Evolutionary conservation across 2,329 filamentous ascomycete species (phyloP), one percentile per base, ranked within the genome.

Genomic region (Epichloe sylvatica): DNA sequence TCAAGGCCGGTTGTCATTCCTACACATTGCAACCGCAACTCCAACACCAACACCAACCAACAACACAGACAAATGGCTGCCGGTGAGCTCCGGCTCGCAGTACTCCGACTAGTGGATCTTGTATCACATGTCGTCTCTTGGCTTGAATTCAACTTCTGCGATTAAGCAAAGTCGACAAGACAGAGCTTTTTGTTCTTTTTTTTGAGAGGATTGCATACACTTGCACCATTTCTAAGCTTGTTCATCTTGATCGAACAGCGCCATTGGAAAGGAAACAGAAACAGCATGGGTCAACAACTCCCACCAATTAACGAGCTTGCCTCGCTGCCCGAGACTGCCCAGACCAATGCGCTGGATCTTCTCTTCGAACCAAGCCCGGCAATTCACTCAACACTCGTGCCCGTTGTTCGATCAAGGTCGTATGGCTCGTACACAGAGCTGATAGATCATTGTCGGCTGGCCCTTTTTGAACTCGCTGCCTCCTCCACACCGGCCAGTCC

Each of bases 351-450:
- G 46, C 77, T 95, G 45, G 86, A 94, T 67, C 74, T 81, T 3
- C 81, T 95, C 52, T 95, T 96, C 66, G 90, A 96, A 64, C 86
- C 86, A 15, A 89, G 83, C 49, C 70, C 76, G 0, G 77, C 82
- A 46, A 78, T 96, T 1, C 87, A 91, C 64, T 72, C 75, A 12
- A 73, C 92, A 13, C 78, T 85, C 15, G 63, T 86, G 5, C 84
- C 85, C 2, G 68, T 83, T 2, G 71, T 94, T n/a, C 72, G 71
- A 39, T 59, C 63, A 1, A 58, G 59, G 9, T 64, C 70, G 2
- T 90, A 87, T 64, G 58, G 69, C 1, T 81, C 80, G 25, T 96
- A 95, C 65, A 55, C 71, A 7, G 73, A 78, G 36, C 73, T 95
- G 6, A 83, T 94, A 59, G 71, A 77, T 44, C 74, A 78, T 41